Evolutionary conservation across 164 flowering plant species (phyloP).

Genomic region (Berberis vulgaris): DNA sequence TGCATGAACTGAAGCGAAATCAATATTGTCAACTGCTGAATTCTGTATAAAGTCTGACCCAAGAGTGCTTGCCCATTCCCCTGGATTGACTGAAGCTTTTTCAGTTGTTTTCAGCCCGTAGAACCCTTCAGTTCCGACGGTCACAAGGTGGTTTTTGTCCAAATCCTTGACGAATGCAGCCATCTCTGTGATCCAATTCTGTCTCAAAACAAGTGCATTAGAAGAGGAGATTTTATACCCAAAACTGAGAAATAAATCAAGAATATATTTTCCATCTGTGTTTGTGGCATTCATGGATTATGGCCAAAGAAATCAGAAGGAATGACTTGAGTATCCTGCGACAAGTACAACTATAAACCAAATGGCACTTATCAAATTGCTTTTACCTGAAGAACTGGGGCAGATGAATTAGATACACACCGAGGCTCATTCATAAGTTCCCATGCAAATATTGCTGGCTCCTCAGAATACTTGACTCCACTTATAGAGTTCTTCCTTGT

Average conservation of each 20-base stretch:
- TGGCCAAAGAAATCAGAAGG: too few relatives aligned
- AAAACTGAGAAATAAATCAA: too few relatives aligned
- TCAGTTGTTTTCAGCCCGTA: conserved; percentile 33
- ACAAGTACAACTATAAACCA: neutral
- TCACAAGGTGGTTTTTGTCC: conserved; percentile 53
- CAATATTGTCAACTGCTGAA: conserved; percentile 42
- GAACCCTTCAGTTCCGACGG: conserved; percentile 64
- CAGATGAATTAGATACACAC: conserved; percentile 39
- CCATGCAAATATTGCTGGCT: conserved; percentile 71
- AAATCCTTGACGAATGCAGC: conserved; percentile 44
- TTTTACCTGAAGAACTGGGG: conserved; percentile 44
- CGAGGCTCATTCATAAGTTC: conserved; percentile 72
- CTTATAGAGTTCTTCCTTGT: conserved; percentile 46
- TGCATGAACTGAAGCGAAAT: conserved; percentile 64
- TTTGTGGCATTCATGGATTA: too few relatives aligned
- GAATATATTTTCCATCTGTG: too few relatives aligned
- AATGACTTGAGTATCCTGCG: neutral
- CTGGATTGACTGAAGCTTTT: conserved; percentile 40
- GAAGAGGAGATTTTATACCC: neutral
- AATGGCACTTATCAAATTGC: neutral
- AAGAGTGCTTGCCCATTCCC: conserved; percentile 50
- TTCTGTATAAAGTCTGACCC: conserved; percentile 59
- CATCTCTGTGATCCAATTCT: conserved; percentile 63
- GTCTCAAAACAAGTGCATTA: conserved; percentile 6
- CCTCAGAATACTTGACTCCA: conserved; percentile 46